Conservation (phyloP, 306 rosid genomes). For the Citrullus mucosospermus region DNA sequence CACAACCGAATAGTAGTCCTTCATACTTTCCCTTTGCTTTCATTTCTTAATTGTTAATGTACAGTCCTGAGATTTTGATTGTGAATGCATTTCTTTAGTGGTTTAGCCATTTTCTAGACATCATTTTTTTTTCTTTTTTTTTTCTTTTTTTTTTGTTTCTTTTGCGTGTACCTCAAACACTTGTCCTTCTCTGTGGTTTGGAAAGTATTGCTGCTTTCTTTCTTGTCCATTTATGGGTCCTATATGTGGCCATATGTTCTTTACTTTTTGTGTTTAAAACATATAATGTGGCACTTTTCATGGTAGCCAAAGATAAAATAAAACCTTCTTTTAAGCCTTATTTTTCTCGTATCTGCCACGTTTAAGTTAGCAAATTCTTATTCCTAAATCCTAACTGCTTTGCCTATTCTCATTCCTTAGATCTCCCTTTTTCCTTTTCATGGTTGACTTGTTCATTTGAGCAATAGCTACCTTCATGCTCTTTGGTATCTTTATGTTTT, state of each 20-base stretch:
- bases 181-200: background rate
- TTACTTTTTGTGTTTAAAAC: background rate
- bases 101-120: background rate
- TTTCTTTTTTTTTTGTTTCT: background rate
- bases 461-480: background rate
- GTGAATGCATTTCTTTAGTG: background rate
- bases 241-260: background rate
- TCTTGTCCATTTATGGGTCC: conserved; percentile 7
- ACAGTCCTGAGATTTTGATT: background rate
- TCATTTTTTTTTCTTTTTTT: background rate
- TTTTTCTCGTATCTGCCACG: background rate
- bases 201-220: background rate
- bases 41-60: background rate
- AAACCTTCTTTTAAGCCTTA: background rate
- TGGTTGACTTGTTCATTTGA: background rate
- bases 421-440: background rate
- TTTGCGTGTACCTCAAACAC: background rate
- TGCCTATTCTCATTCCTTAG: background rate
- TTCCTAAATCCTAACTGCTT: background rate
- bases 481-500: background rate
- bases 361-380: background rate
- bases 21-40: background rate
- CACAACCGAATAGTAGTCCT: background rate
- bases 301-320: background rate
- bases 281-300: background rate